These are phyloP conservation scores for Lipomyces kockii DNA, from an alignment of 805 yeast genomes.

Conservation along the genomic window DNA sequence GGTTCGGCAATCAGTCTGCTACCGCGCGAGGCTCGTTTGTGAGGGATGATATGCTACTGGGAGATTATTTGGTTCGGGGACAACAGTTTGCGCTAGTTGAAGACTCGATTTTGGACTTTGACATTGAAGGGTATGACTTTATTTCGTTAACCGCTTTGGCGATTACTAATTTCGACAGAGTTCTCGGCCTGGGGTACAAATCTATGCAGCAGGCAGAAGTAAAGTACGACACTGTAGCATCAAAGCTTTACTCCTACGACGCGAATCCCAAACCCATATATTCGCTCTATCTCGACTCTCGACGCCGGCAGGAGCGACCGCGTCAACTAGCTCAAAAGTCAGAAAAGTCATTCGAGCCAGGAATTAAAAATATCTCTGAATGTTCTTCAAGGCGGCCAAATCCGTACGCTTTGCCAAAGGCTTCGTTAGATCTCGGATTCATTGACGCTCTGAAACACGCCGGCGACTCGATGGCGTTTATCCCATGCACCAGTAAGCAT, in stretches of 20 bases:
- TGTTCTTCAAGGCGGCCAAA: background rate
- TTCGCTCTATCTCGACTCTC: constrained; percentile 28
- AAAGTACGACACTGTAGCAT: constrained; percentile 25
- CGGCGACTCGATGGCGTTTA: constrained; percentile 23
- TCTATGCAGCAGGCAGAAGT: constrained; percentile 25
- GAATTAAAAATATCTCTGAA: background rate
- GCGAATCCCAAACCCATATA: constrained; percentile 5
- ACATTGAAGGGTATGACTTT: constrained; percentile 20
- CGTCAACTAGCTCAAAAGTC: too few relatives aligned
- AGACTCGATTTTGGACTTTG: constrained; percentile 31
- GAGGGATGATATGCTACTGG: constrained; percentile 20
- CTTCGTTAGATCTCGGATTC: constrained; percentile 29
- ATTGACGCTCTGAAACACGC: constrained; percentile 20
- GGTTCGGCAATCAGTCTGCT: constrained; percentile 28
- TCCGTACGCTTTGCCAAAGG: constrained; percentile 6
- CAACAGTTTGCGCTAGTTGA: constrained; percentile 29
- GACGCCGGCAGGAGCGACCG: background rate
- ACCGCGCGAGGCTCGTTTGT: constrained; percentile 31
- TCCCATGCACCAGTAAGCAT: constrained; percentile 20
- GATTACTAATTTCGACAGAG: constrained; percentile 5
- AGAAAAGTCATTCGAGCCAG: background rate
- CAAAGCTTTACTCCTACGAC: constrained; percentile 13
- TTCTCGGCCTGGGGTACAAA: constrained; percentile 32
- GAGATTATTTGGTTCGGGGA: constrained; percentile 3
- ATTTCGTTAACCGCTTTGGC: background rate